Base-by-base conservation (phyloP, 495 filamentous ascomycete genomes). In the Bacidia rubella region DNA sequence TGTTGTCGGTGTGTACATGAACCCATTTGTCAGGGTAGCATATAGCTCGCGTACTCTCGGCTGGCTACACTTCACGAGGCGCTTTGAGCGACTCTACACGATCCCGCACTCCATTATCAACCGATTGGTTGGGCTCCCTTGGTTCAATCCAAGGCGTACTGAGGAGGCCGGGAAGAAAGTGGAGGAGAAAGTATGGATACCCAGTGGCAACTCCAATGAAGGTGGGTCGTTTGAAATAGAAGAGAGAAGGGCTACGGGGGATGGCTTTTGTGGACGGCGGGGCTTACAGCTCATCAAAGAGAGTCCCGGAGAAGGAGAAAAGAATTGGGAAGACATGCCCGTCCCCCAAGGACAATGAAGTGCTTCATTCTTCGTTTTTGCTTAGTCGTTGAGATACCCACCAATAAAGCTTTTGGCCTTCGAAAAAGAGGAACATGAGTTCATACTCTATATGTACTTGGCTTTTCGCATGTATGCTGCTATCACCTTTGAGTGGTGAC, bases 11-110 rank as follows among this genome's bases (percentile, higher is more conserved):
- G 77, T 84, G 49, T 86, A 80, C 60, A 73, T 85, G 68, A 87
- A 87, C 52, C 83, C 83, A 1, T 86, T 74, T 53, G 71, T 87
- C n/a, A 75, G 83, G 11, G 77, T 81, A 23, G 79, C 83, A 1
- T 87, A 87, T 54, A 69, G 73, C 27, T 57, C 65, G 21, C 52
- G 51, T 2, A 77, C 79, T 0, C 68, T 82, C 11, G 66, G 68
- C 1, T 82, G 75, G 75, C 64, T 85, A 2, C 64, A 69, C 15
- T 61, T 73, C 23, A 75, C 74, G 3, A 71, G 71, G 48, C 72
- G 74, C 11, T 74, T 81, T 50, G 83, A 87, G 59, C 69, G 74
- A 4, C 64, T 83, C 3, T 77, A 81, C 49, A 62, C 65, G 2
- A 65, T 73, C 3, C 68, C 74, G 2, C 81, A 85, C 51, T 65